A percentile compares a stretch with the other conserved stretches of the same genome.
Evolutionary conservation across 108 stramenopile genomes (phyloP).

Genomic region (Fistulifera pelliculosa): DNA sequence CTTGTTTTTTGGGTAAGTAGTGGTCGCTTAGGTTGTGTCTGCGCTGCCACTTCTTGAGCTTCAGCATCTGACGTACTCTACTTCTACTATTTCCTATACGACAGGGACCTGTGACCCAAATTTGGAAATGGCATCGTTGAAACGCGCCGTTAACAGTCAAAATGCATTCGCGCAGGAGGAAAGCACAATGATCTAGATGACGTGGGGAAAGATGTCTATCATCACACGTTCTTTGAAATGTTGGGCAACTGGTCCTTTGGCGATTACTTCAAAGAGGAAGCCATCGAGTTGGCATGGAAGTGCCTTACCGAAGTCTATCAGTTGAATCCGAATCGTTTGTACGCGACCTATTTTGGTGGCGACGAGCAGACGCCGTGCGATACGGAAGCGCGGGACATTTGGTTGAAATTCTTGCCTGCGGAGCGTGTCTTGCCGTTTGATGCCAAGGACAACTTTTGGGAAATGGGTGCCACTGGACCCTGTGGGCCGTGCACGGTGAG

Average conservation of each 20-base stretch:
- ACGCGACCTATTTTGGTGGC: constrained; percentile 98
- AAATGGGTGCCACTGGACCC: constrained; percentile 99
- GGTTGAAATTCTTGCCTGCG: constrained; percentile 88
- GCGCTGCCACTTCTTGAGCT: too few species aligned
- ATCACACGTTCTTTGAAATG: constrained; percentile 99
- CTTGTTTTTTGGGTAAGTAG: constrained; percentile 75
- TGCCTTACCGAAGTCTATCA: constrained; percentile 89
- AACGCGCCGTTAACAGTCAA: constrained; percentile 93
- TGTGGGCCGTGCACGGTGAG: constrained; percentile 95
- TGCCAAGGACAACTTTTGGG: constrained; percentile 99
- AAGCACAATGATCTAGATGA: constrained; percentile 99
- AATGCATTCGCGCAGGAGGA: constrained; percentile 99
- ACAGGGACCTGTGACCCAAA: constrained; percentile 80
- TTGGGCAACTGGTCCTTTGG: constrained; percentile 98
- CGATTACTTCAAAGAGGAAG: constrained; percentile 97
- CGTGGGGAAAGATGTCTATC: constrained; percentile 99
- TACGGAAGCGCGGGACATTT: constrained; percentile 82
- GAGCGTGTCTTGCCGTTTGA: constrained; percentile 91
- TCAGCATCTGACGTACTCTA: background rate
- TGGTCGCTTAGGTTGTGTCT: too few species aligned
- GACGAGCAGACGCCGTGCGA: constrained; percentile 86
- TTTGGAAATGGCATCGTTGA: constrained; percentile 76
- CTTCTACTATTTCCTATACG: background rate
- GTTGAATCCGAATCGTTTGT: constrained; percentile 76
- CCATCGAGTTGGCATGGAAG: constrained; percentile 94